phyloP scores from a whole-genome alignment of 1,139 yeast genomes.

The Hemisphaericaspora xylanilytica region DNA sequence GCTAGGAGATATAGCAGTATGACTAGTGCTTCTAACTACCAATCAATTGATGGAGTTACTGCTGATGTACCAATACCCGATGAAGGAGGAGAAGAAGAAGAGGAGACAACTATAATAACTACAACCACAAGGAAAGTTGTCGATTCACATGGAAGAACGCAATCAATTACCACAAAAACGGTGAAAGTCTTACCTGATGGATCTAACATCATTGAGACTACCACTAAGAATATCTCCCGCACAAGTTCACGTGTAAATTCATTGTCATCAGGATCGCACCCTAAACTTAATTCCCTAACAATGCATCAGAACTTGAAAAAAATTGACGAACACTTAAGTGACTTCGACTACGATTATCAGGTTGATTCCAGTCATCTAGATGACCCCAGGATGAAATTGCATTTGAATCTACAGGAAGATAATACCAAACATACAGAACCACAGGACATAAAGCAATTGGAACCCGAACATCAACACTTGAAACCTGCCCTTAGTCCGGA shows the following conservation, averaged over 20 bases:
- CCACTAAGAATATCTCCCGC: constrained; percentile 43
- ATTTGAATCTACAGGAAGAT: constrained; percentile 10
- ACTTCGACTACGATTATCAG: constrained; percentile 44
- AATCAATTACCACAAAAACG: constrained; percentile 44
- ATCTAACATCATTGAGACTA: constrained; percentile 44
- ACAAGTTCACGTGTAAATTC: constrained; percentile 36
- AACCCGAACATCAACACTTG: not conserved
- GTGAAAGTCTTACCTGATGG: constrained; percentile 44
- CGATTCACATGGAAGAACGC: constrained; percentile 43
- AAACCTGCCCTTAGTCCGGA: not conserved
- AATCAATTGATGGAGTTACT: constrained; percentile 5
- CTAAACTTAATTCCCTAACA: constrained; percentile 23
- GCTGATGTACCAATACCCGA: constrained; percentile 10
- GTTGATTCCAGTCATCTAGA: constrained; percentile 21
- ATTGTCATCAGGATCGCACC: constrained; percentile 17
- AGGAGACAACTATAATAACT: constrained; percentile 33
- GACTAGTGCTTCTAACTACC: constrained; percentile 4
- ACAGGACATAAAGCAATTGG: constrained; percentile 2
- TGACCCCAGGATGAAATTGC: constrained; percentile 10
- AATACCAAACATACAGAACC: constrained; percentile 6
- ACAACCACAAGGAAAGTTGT: constrained; percentile 46
- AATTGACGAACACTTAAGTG: constrained; percentile 46
- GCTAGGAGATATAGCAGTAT: constrained; percentile 24
- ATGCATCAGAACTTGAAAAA: constrained; percentile 30
- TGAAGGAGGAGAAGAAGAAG: constrained; percentile 19